Percentiles rank a stretch among this genome's conserved stretches.
phyloP scores from a whole-genome alignment of 2,329 filamentous ascomycete genomes.

The Neophaeococcomyces mojaviensis region DNA sequence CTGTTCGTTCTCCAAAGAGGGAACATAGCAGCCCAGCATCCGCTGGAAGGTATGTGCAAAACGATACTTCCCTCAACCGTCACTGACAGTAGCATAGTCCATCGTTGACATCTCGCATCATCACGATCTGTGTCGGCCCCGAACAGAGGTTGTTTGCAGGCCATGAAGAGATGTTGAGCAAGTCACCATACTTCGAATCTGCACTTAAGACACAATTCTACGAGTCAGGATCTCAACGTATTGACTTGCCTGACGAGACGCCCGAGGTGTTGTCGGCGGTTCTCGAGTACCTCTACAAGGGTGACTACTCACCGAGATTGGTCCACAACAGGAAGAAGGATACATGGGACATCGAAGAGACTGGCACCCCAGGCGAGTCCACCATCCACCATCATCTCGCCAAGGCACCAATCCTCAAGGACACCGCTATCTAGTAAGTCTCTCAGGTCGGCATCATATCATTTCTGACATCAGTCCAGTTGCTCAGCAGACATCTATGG shows the following conservation, averaged over 20 bases:
- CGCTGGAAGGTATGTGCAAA: too few relatives aligned
- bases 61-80: not conserved
- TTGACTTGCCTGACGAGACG: slow-evolving; percentile 75
- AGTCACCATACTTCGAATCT: slow-evolving; percentile 70
- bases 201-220: slow-evolving; percentile 58
- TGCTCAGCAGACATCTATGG: slow-evolving; percentile 80
- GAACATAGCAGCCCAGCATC: slow-evolving; percentile 26
- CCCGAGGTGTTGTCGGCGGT: slow-evolving; percentile 86
- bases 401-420: slow-evolving; percentile 67
- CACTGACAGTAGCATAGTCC: slow-evolving; percentile 29
- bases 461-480: slow-evolving; percentile 26
- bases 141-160: slow-evolving; percentile 84
- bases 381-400: slow-evolving; percentile 62
- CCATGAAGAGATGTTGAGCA: slow-evolving; percentile 74
- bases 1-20: slow-evolving; percentile 17
- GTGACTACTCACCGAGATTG: slow-evolving; percentile 81
- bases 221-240: slow-evolving; percentile 56
- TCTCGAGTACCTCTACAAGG: slow-evolving; percentile 88
- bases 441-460: not conserved
- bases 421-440: slow-evolving; percentile 72
- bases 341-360: slow-evolving; percentile 72
- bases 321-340: slow-evolving; percentile 73
- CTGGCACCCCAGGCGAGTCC: slow-evolving; percentile 41
- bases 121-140: slow-evolving; percentile 72
- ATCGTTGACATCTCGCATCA: slow-evolving; percentile 58